These are phyloP conservation scores for Fomitopsis pulvina DNA, from an alignment of 768 basidiomycete genomes.

Conservation along the genomic window DNA sequence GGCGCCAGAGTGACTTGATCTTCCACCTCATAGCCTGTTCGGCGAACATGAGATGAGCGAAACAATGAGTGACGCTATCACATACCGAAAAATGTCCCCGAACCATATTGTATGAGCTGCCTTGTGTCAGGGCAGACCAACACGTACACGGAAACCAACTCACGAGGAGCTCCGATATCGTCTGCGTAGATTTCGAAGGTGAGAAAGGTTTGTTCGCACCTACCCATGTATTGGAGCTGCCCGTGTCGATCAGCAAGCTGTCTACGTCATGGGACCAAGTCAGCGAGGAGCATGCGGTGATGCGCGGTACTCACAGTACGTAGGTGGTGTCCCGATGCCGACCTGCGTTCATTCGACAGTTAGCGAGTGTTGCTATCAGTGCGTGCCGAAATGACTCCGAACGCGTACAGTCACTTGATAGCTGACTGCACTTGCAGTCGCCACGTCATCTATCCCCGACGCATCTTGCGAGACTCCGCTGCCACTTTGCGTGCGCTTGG, in stretches of 20 bases:
- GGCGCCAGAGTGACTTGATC: constrained; percentile 37
- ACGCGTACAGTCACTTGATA: constrained; percentile 22
- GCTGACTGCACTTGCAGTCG: constrained; percentile 14
- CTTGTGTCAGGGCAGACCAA: not conserved
- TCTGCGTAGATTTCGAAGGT: not conserved
- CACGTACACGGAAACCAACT: not conserved
- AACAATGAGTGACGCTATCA: not conserved
- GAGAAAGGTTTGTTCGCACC: constrained; percentile 10
- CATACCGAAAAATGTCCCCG: constrained; percentile 10
- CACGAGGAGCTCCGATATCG: constrained; percentile 4
- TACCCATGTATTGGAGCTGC: constrained; percentile 19
- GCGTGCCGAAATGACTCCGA: not conserved
- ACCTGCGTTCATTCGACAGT: constrained; percentile 4
- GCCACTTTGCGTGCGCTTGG: constrained; percentile 14
- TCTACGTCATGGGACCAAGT: constrained; percentile 16
- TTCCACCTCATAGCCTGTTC: constrained; percentile 6
- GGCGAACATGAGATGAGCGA: not conserved
- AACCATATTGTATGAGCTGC: constrained; percentile 14
- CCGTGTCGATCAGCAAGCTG: constrained; percentile 16
- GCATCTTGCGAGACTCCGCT: not conserved
- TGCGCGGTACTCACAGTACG: constrained; percentile 16
- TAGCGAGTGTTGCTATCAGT: not conserved
- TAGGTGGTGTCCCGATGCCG: constrained; percentile 16
- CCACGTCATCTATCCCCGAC: not conserved
- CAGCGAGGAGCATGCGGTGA: not conserved